Conservation (phyloP, 139 green algal genomes). For the Chlorella vulgaris region DNA sequence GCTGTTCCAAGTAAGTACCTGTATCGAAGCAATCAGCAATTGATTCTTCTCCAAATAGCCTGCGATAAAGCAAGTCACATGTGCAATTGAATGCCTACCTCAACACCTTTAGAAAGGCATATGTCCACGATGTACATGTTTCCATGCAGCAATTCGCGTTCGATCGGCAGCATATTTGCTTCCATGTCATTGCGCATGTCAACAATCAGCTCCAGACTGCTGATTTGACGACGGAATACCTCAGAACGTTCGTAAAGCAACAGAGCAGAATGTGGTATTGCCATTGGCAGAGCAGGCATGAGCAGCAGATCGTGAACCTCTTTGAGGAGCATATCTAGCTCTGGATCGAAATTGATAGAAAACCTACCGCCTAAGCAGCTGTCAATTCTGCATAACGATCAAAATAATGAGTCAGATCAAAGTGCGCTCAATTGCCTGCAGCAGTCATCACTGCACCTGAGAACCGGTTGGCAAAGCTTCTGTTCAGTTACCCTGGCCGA, state of each 20-base stretch:
- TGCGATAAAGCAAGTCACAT: too few relatives aligned
- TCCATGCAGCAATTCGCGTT: constrained; percentile 80
- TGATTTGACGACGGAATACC: constrained; percentile 79
- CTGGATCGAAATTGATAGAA: constrained; percentile 95
- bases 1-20: too few relatives aligned
- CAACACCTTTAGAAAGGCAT: constrained; percentile 64
- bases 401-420: too few relatives aligned
- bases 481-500: too few relatives aligned
- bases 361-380: not conserved
- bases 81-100: constrained; percentile 20
- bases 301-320: constrained; percentile 93
- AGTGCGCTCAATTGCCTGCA: not conserved
- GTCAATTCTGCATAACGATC: not conserved
- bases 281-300: constrained; percentile 53
- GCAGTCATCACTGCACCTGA: not conserved
- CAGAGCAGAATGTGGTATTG: constrained; percentile 47
- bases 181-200: constrained; percentile 85
- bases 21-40: too few relatives aligned
- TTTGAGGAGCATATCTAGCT: constrained; percentile 79
- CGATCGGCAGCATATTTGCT: constrained; percentile 74
- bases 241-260: constrained; percentile 69
- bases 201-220: constrained; percentile 82
- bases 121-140: constrained; percentile 75
- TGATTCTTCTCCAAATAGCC: too few relatives aligned
- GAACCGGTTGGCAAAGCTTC: too few relatives aligned